Base-by-base conservation (phyloP, 768 basidiomycete species). In the Podaxis sp. region DNA sequence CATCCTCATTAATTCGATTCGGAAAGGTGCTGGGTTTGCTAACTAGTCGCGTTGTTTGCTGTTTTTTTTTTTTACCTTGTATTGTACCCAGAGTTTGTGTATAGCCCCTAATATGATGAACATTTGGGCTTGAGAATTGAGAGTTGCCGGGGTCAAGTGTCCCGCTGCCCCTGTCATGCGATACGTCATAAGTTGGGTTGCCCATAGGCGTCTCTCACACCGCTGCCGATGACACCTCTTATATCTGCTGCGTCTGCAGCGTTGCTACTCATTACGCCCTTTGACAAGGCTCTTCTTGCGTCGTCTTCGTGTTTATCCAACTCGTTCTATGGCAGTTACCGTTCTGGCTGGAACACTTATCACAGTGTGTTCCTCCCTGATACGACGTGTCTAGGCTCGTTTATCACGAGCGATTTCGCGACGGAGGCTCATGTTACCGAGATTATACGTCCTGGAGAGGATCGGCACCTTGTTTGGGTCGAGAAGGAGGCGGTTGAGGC, bases 291-390 rank as follows among this genome's bases (percentile, higher is more conserved):
- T 7, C 58, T 80, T n/a, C 70, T 82, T 61, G 61, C 66, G 5
- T 68, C 74, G 7, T 57, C 73, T 14, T 69, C 73, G 1, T 89
- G 88, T 69, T 70, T 88, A 10, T 73, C 77, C 1, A 61, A 73
- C 46, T 78, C 65, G 62, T 88, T 82, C 71, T 78, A 82, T 62
- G 89, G 89, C 51, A 82, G 79, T 27, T 82, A 80, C 62, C 79
- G 79, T 53, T 76, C 80, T 59, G 76, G 74, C 25, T 62, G 64
- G 25, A 64, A 59, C 1, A 65, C 69, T 4, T 75, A 79, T 58
- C 81, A 81, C 67, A 65, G 89, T 61, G 79, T 88, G 63, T 63
- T 61, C 10, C 59, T 72, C 6, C 42, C 66, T 11, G 64, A 78
- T 63, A 53, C 69, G 37, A 66, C 63, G 52, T 88, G 87, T 68